Evolutionary conservation across 2,329 filamentous ascomycete genomes (phyloP), one percentile per base, ranked within the genome.

Genomic region (Aspergillus sp.): DNA sequence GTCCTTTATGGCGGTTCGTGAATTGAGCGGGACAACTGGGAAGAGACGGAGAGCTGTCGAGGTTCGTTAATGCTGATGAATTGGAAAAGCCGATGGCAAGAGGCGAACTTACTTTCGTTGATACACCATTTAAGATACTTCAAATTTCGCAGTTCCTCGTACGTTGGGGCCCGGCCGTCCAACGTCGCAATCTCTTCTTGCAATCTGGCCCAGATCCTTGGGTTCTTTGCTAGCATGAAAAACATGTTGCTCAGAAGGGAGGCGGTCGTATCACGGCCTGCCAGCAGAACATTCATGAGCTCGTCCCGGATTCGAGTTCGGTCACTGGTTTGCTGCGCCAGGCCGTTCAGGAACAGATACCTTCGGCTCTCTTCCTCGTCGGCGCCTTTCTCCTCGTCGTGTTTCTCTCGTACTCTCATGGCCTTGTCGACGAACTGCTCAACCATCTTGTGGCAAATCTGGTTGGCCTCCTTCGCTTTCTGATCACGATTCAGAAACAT

Each of bases 211-310:
- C 76, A 79, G 17, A 77, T 66, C 0, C 67, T 59, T 11, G 76
- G 77, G 19, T 78, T 68, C 53, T 73, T 75, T 55, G 80, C 81
- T 11, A 83, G 71, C 65, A 80, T 76, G 54, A 79, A 80, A 51
- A 85, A 82, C 4, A 80, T 71, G 19, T 75, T 79, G 15, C 78
- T 71, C 4, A 81, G 62, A 3, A 78, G 62, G 5, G 72, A 72
- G 15, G 78, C 82, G 2, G 83, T 85, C 0, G 83, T 84, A 65
- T 85, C 83, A 11, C 82, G 77, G n/a, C 81, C 82, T 4, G 83
- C 83, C 0, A 83, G 69, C 1, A 85, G 72, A 34, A 84, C 77
- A 64, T 81, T 83, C 41, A 84, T 72, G 4, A 82, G 68, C 63
- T 84, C 78, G 58, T 76, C 76, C 13, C 79, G 75, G 25, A 84